Evolutionary conservation across 108 stramenopile genomes (phyloP).

Genomic region (Skeletonema menzelii): DNA sequence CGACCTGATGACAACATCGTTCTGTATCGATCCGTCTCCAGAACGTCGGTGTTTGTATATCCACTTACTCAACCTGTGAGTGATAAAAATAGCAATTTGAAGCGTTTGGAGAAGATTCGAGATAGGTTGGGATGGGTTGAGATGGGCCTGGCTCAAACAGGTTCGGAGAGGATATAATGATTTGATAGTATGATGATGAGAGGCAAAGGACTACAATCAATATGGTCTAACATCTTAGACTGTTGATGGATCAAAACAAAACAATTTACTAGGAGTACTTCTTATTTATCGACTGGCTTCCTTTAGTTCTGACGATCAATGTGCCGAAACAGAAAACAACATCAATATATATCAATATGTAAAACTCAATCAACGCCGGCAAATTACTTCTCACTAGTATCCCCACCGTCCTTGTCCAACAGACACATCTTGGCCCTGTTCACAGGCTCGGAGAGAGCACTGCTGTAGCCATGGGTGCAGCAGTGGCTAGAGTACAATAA

Average conservation of each 20-base stretch:
- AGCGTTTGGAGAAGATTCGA: conserved; percentile 81
- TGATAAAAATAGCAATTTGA: conserved; percentile 82
- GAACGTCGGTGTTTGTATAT: conserved; percentile 88
- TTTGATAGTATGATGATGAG: background rate
- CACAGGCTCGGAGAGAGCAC: background rate
- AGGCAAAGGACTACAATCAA: too few species aligned
- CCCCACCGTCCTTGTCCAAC: background rate
- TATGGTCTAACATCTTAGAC: too few species aligned
- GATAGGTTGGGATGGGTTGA: conserved; percentile 76
- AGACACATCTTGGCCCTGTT: background rate
- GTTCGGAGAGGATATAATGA: conserved; percentile 55
- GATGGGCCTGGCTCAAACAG: conserved; percentile 61
- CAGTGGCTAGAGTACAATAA: too few species aligned
- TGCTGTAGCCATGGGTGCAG: too few species aligned
- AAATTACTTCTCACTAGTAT: conserved; percentile 2
- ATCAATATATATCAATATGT: too few species aligned
- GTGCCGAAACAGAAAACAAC: conserved; percentile 7
- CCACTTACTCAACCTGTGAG: conserved; percentile 91
- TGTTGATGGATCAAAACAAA: background rate
- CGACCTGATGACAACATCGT: conserved; percentile 86
- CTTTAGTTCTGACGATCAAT: background rate
- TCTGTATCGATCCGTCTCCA: conserved; percentile 81
- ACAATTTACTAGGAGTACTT: conserved; percentile 3
- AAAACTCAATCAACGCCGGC: background rate
- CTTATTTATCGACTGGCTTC: background rate